Evolutionary conservation across 768 basidiomycete genomes (phyloP).

Genomic region (Paxillus involutus): DNA sequence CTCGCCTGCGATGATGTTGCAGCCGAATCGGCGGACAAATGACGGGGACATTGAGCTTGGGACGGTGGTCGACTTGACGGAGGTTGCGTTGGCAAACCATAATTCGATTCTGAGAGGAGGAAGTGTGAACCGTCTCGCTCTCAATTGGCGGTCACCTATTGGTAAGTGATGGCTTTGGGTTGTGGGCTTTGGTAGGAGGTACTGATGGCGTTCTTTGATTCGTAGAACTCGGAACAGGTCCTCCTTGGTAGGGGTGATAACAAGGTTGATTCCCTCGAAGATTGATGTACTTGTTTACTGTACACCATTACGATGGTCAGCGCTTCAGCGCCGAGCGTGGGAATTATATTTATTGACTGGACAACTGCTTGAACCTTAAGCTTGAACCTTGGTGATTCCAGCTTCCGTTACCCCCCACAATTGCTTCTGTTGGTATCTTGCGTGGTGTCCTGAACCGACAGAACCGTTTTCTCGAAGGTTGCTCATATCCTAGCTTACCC

Average conservation of each 20-base stretch:
- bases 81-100: conserved; percentile 45
- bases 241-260: not conserved
- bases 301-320: too few relatives aligned
- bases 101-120: conserved; percentile 32
- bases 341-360: too few relatives aligned
- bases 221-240: not conserved
- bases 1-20: conserved; percentile 8
- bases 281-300: too few relatives aligned
- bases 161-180: conserved; percentile 38
- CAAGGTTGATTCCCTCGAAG: too few relatives aligned
- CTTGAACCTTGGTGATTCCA: too few relatives aligned
- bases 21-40: conserved; percentile 26
- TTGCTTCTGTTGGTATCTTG: too few relatives aligned
- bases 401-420: too few relatives aligned
- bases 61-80: conserved; percentile 31
- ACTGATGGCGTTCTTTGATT: not conserved
- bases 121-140: conserved; percentile 49
- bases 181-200: not conserved
- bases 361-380: too few relatives aligned
- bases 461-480: too few relatives aligned
- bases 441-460: too few relatives aligned
- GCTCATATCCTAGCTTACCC: not conserved
- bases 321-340: too few relatives aligned
- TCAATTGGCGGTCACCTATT: conserved; percentile 70
- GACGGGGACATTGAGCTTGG: conserved; percentile 24